Base-by-base conservation (phyloP, 1,284 basidiomycete species). In the Sporisorium scitamineum region DNA sequence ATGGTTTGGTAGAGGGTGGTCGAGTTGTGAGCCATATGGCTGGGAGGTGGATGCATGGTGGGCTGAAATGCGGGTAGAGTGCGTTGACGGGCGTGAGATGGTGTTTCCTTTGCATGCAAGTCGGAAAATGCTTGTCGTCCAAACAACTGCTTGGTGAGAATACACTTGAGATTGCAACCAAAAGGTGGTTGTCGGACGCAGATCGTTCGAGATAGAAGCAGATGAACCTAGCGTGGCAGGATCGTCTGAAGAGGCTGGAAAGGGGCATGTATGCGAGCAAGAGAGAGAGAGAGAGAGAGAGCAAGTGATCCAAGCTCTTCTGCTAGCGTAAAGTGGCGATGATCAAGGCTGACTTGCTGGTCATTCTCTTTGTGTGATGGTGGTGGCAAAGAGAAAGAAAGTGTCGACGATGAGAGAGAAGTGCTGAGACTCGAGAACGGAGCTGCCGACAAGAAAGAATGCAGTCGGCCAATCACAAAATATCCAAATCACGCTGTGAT, bases 41-140 rank as follows among this genome's bases (percentile, higher is more conserved):
- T 71, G 48, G 72, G 72, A 41, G 72, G 72, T 9, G 72, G 72
- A 71, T 76, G 72, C 75, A 77, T 77, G 54, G 31, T 68, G 62
- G 61, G 56, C 50, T 32, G 42, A 37, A 29, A n/a, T 42, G 41
- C 26, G 47, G 24, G 20, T 48, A 11, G 29, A 24, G 11, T 18
- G 48, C 45, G 54, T 20, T 44, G 20, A 37, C n/a, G 11, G 37
- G 27, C n/a, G 53, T 44, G 11, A 29, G 16, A 14, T 29, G n/a
- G n/a, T n/a, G n/a, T 27, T 54, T 6, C 16, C 3, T 14, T 5
- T 31, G 42, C 52, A 54, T 54, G 50, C 62, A 61, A 44, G 53
- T 50, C 52, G 34, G 48, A 22, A 24, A n/a, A 16, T 7, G 26
- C 6, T 47, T 26, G 26, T 26, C 14, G 24, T 34, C 34, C 34